phyloP scores from a whole-genome alignment of 2,329 filamentous ascomycete species.

The Fusarium pseudonygamai region DNA sequence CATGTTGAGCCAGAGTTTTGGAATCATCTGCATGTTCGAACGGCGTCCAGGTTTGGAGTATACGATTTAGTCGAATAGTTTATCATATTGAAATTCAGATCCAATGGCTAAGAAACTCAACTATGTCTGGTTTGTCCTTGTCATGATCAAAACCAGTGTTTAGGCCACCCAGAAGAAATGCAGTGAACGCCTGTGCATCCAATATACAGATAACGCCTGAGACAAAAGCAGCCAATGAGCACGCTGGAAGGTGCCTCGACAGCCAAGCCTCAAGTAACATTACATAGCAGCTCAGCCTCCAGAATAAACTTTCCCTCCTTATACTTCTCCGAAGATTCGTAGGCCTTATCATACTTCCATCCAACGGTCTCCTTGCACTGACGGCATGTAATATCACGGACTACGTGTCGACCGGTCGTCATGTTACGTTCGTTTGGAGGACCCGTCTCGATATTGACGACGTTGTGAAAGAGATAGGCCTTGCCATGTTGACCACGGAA shows the following conservation, averaged over 20 bases:
- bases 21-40: not conserved
- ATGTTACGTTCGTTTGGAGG: conserved; percentile 95
- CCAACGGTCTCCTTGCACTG: conserved; percentile 94
- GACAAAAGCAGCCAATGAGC: not conserved
- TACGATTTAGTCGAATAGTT: conserved; percentile 3
- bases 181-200: not conserved
- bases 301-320: conserved; percentile 99
- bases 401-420: conserved; percentile 95
- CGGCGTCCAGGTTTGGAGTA: conserved; percentile 14
- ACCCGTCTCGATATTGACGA: conserved; percentile 88
- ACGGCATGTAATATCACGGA: conserved; percentile 90
- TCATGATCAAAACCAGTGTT: conserved; percentile 19
- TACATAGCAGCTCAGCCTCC: conserved; percentile 88
- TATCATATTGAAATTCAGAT: conserved; percentile 1
- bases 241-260: not conserved
- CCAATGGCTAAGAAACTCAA: not conserved
- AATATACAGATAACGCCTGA: conserved; percentile 28
- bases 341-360: conserved; percentile 99
- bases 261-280: conserved; percentile 64
- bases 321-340: conserved; percentile 91
- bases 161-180: conserved; percentile 1
- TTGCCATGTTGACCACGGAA: conserved; percentile 99
- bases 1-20: not conserved
- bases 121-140: conserved; percentile 2
- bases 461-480: conserved; percentile 92